Conservation (phyloP, 176 grass and related monocot species). For the Typha latifolia region DNA sequence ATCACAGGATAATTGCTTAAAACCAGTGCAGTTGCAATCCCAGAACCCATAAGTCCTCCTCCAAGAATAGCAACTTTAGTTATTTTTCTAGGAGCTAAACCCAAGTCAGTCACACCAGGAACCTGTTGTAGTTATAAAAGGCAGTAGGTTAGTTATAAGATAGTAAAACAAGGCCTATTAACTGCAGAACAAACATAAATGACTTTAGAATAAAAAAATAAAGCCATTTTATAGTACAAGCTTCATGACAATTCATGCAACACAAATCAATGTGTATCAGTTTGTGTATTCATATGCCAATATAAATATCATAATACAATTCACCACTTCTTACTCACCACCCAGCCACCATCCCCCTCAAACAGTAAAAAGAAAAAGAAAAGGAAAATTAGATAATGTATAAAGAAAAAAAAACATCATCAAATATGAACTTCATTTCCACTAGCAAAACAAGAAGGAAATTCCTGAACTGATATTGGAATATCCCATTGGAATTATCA, state of each 20-base stretch:
- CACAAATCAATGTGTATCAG: not conserved
- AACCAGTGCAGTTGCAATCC: conserved; percentile 86
- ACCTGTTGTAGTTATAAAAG: conserved; percentile 32
- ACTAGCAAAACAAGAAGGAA: too few relatives aligned
- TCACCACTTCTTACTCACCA: too few relatives aligned
- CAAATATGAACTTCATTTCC: too few relatives aligned
- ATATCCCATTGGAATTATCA: too few relatives aligned
- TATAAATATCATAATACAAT: not conserved
- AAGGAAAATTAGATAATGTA: too few relatives aligned
- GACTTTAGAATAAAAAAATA: not conserved
- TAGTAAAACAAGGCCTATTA: not conserved
- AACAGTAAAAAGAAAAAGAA: too few relatives aligned
- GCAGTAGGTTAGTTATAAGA: not conserved
- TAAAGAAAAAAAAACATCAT: too few relatives aligned
- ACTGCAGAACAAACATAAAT: not conserved
- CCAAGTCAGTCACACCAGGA: conserved; percentile 71
- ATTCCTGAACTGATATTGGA: too few relatives aligned
- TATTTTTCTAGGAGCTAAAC: conserved; percentile 67
- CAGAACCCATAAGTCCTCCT: conserved; percentile 83
- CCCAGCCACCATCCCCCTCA: too few relatives aligned
- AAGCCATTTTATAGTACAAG: conserved; percentile 4
- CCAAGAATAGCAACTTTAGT: conserved; percentile 73
- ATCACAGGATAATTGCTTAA: conserved; percentile 77
- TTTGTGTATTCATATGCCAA: not conserved
- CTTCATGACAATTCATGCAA: not conserved